Conservation (phyloP, 2,329 filamentous ascomycete species). For the Bimuria novae-zelandiae region DNA sequence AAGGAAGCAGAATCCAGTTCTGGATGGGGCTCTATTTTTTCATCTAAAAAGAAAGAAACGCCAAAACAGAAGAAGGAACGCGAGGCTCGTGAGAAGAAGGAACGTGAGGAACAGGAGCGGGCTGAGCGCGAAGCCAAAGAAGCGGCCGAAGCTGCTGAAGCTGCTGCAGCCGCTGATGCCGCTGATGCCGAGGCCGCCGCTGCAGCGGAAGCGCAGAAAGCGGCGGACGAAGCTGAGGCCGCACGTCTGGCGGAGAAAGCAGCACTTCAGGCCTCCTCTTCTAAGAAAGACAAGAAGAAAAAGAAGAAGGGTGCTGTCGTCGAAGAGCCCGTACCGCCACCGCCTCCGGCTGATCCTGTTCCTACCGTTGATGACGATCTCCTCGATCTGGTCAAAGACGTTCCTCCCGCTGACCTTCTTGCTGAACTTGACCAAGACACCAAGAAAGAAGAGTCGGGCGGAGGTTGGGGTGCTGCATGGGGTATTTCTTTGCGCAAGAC, state of each 20-base stretch:
- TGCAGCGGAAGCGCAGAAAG: constrained; percentile 41
- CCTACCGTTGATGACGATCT: constrained; percentile 36
- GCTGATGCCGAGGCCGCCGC: constrained; percentile 32
- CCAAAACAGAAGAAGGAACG: constrained; percentile 29
- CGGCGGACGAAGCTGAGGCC: constrained; percentile 35
- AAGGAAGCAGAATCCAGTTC: constrained; percentile 26
- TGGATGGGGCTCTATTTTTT: constrained; percentile 25
- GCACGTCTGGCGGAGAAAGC: constrained; percentile 43
- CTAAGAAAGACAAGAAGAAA: constrained; percentile 38
- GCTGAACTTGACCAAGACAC: constrained; percentile 45
- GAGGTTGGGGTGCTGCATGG: constrained; percentile 50
- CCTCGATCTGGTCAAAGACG: constrained; percentile 40
- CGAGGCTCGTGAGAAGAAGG: constrained; percentile 21
- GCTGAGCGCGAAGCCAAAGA: constrained; percentile 32
- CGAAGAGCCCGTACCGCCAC: constrained; percentile 27
- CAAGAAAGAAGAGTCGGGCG: constrained; percentile 34
- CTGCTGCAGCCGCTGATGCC: constrained; percentile 30
- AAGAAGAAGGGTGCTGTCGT: constrained; percentile 40
- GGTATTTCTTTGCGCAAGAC: constrained; percentile 51
- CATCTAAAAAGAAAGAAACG: constrained; percentile 35
- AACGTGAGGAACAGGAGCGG: constrained; percentile 34
- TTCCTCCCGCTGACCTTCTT: constrained; percentile 37
- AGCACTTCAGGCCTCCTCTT: constrained; percentile 22
- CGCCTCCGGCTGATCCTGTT: constrained; percentile 18
- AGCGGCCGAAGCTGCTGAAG: constrained; percentile 43